Base-by-base conservation (phyloP, 371 early-diverging fungal genomes). In the Syncephalastrum contaminatum region DNA sequence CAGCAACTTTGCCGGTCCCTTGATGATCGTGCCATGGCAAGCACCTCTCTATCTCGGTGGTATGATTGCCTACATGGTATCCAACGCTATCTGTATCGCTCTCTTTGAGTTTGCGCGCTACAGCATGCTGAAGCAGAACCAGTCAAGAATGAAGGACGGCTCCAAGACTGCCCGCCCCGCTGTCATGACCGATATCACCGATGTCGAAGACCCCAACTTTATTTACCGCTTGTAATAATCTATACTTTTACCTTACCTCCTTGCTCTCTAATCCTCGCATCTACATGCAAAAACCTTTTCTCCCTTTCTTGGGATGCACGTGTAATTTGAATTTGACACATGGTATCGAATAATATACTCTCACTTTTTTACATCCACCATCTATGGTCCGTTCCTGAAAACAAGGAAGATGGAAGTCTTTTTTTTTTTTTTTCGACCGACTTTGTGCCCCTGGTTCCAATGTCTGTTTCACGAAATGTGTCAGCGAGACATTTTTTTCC, bases 31-130 rank as follows among this genome's bases (percentile, higher is more conserved):
- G 12, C 39, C 39, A 16, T 53, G 57, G 48, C 61, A 59, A 40
- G 56, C 53, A 6, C 73, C 73, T 18, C 43, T 45, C 3, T 76
- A 73, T 22, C 60, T 69, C 12, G 71, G 71, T 22, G 71, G 70
- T 40, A 72, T 72, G 68, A 47, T 66, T 2, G 66, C 52, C 5
- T 70, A 60, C 42, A 63, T 63, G n/a, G 51, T 25, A 12, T 53
- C 70, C 22, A 59, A 70, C 48, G 47, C 53, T 4, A 41, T 66
- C 15, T 46, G 43, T 14, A 66, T 63, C 40, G 36, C 56, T 41
- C 36, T 63, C 5, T 30, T 70, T 43, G 20, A 63, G 48, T 16
- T 60, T 49, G 63, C 63, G 2, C 66, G 63, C 48, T 46, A 39
- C 20, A 50, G 16, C 22, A 70, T 70, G 70, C 54, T 51, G 21